Evolutionary conservation across 169 alveolate genomes (phyloP), one percentile per base, ranked within the genome.

Genomic region (Amoebophrya sp.): DNA sequence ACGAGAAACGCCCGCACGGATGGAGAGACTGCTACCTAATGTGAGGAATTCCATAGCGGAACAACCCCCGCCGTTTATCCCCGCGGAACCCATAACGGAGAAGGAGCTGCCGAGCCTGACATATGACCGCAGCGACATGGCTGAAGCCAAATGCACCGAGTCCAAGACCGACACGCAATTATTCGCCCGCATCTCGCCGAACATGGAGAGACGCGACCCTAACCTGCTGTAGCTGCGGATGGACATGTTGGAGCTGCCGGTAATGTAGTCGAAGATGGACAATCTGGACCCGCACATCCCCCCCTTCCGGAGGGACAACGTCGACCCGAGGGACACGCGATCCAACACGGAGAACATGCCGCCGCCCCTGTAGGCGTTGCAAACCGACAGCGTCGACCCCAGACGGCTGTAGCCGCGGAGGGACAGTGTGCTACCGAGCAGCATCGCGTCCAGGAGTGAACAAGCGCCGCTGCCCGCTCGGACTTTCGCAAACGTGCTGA

Each of bases 361-460:
- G 38, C 91, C 91, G 66, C 0, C 0, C 53, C 77, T 7, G 32
- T 53, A 12, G 25, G 39, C 1, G 54, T n/a, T 39, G 40, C 91
- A 2, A 29, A 89, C 23, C 77, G 91, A 89, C 33, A 89, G 77
- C 40, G 91, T 12, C 35, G 40, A 23, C 7, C 91, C 91, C 35
- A 89, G 91, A 32, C 53, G 1, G 83, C 3, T 35, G 77, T 40
- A n/a, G 91, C 77, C 18, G 54, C 91, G 91, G 25, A 33, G 23
- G 66, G 77, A 40, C 91, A 89, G 23, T 23, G 91, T 89, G 66
- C 91, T 89, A 55, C 91, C 91, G 0, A 89, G n/a, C 66, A 3
- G 12, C 91, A 89, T 33, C 54, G 39, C 39, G 91, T 89, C 39
- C 39, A 89, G 33, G n/a, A 89, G 35, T 2, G 53, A n/a, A 12